These are phyloP conservation scores for Gilbertella persicaria DNA, from an alignment of 371 early-diverging fungal species.

Conservation along the genomic window DNA sequence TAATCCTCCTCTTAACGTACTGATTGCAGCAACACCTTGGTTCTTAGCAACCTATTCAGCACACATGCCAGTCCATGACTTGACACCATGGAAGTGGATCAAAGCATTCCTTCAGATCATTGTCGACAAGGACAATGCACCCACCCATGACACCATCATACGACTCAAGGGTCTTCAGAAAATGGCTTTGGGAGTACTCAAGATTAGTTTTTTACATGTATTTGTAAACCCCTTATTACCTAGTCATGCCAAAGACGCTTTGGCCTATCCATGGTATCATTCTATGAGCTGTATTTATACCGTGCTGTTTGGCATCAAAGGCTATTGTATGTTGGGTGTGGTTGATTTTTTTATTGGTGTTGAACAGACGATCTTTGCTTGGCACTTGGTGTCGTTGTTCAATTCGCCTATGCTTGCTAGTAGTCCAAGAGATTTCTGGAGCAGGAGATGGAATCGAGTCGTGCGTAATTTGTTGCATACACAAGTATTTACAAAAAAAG, in stretches of 20 bases:
- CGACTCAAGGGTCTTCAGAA: slow-evolving; percentile 26
- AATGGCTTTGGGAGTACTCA: slow-evolving; percentile 24
- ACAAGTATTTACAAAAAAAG: slow-evolving; percentile 13
- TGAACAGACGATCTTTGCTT: slow-evolving; percentile 21
- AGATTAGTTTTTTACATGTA: slow-evolving; percentile 20
- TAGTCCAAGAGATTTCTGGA: slow-evolving; percentile 48
- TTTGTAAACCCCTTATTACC: slow-evolving; percentile 26
- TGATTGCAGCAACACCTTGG: slow-evolving; percentile 26
- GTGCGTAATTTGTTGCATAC: slow-evolving; percentile 35
- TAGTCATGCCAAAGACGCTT: slow-evolving; percentile 6
- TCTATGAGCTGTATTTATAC: slow-evolving; percentile 18
- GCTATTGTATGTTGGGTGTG: slow-evolving; percentile 28
- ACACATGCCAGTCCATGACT: slow-evolving; percentile 12
- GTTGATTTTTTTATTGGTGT: slow-evolving; percentile 29
- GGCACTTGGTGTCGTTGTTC: slow-evolving; percentile 27
- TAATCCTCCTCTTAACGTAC: slow-evolving; percentile 7
- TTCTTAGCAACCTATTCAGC: slow-evolving; percentile 24
- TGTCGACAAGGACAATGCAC: background rate
- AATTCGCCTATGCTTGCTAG: slow-evolving; percentile 34
- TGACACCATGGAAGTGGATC: slow-evolving; percentile 2
- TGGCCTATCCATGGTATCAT: slow-evolving; percentile 30
- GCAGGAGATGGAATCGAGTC: slow-evolving; percentile 41
- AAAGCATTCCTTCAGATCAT: background rate
- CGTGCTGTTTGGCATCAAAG: slow-evolving; percentile 26
- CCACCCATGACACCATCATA: background rate